Evolutionary conservation across 345 rosid species (phyloP), one percentile per base, ranked within the genome.

Genomic region (Psidium friedrichsthalianum): DNA sequence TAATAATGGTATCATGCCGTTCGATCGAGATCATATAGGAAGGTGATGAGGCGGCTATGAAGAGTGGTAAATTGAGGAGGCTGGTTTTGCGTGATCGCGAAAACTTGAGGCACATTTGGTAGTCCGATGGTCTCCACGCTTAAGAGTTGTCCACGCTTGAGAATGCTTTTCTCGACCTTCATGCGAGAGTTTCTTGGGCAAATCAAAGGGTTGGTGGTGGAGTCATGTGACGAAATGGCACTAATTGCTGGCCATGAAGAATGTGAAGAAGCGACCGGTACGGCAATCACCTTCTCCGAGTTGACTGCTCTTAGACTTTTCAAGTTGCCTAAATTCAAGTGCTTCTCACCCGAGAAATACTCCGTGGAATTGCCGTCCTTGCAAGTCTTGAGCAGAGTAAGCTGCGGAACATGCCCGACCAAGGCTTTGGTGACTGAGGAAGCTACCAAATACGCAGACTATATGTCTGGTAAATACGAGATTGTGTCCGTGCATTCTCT

Each of bases 311-410:
- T 36, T 36, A 36, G 36, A 36, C 36, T 36, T 36, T 36, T 36
- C 36, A 36, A 36, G 36, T 36, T 36, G 36, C 36, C 36, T 36
- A 36, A 36, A 36, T 36, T 36, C 36, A 36, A 36, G 36, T 2
- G 36, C 36, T 36, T 36, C 11, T 3, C 0, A 27, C 40, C 18
- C 5, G 10, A 13, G 32, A 59, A 59, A 27, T 0, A 27, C 20
- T 5, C 4, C 0, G 32, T 0, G 18, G 20, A 27, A 27, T n/a
- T 27, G 20, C 36, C 20, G 3, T 14, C 74, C 40, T 13, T 27
- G 36, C 36, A 6, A 59, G 1, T 0, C 74, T 0, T 5, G 0
- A n/a, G 8, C 6, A 59, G 14, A 2, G 9, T 5, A 13, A 27
- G 36, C 36, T 36, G 36, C 3, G 36, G 36, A 36, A 36, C 36